Evolutionary conservation across 257 asterid genomes (phyloP).

Genomic region (Solanum pennellii): DNA sequence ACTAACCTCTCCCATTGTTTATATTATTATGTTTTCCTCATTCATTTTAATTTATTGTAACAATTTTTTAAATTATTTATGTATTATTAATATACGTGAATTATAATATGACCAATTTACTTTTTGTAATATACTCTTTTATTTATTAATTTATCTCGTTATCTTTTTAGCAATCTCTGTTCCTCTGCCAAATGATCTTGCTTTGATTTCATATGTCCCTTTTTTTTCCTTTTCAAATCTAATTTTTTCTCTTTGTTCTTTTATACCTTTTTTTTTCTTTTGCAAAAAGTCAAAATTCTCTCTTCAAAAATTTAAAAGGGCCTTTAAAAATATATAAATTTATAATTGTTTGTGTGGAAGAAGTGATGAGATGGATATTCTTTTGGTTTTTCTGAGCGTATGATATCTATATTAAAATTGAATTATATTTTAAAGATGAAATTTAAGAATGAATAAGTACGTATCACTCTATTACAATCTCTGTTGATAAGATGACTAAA

Average conservation of each 20-base stretch:
- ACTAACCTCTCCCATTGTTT: neutral
- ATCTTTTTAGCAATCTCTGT: neutral
- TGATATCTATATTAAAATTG: too few species aligned
- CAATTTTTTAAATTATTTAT: neutral
- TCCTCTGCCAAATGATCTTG: neutral
- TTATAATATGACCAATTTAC: neutral
- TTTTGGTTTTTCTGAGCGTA: too few species aligned
- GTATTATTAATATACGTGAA: neutral
- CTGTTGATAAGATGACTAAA: neutral
- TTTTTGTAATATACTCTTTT: neutral
- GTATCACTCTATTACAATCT: neutral
- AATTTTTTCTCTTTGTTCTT: neutral
- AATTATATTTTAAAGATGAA: neutral
- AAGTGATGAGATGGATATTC: neutral
- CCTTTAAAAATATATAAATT: neutral
- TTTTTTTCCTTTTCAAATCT: neutral
- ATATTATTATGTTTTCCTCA: neutral
- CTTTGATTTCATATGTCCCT: neutral
- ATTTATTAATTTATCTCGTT: neutral
- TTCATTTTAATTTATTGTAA: neutral
- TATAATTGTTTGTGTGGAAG: neutral
- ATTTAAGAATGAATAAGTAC: neutral
- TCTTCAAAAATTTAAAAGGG: neutral
- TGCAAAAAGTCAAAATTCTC: neutral
- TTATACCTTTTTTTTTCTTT: neutral